Percentiles rank a stretch among this genome's conserved stretches.
phyloP scores from a whole-genome alignment of 495 filamentous ascomycete genomes.

The Annulohypoxylon bovei region DNA sequence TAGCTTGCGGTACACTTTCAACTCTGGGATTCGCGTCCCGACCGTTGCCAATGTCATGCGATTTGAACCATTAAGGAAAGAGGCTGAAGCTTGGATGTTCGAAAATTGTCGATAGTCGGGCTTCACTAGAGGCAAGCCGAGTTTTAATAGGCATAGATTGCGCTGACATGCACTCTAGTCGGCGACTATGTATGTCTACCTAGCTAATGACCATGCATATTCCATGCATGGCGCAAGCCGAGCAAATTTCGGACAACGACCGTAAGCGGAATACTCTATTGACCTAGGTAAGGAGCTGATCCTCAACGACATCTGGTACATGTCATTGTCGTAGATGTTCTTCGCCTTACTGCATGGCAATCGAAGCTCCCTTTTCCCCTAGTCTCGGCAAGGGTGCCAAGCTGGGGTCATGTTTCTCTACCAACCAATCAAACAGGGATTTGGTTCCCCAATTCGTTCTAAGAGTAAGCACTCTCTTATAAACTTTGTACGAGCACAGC shows the following conservation, averaged over 20 bases:
- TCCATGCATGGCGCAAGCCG: constrained; percentile 17
- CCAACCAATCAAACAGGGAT: constrained; percentile 7
- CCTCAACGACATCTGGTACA: background rate
- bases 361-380: background rate
- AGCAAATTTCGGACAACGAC: constrained; percentile 3
- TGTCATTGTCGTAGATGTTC: background rate
- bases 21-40: background rate
- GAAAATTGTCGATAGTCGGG: constrained; percentile 11
- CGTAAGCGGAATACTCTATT: constrained; percentile 1
- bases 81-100: constrained; percentile 17
- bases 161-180: constrained; percentile 2
- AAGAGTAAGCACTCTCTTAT: constrained; percentile 10
- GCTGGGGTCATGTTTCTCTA: background rate
- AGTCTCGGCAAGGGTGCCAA: background rate
- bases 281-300: background rate
- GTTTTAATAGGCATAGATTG: constrained; percentile 11
- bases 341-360: background rate
- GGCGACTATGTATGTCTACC: constrained; percentile 9
- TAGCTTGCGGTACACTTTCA: background rate
- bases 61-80: background rate
- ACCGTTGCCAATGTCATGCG: background rate
- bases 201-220: constrained; percentile 9
- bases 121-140: constrained; percentile 18
- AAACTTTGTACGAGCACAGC: constrained; percentile 8
- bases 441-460: background rate